These are phyloP conservation scores for Tolypocladium tundrense DNA, from an alignment of 2,329 filamentous ascomycete genomes.

Conservation along the genomic window DNA sequence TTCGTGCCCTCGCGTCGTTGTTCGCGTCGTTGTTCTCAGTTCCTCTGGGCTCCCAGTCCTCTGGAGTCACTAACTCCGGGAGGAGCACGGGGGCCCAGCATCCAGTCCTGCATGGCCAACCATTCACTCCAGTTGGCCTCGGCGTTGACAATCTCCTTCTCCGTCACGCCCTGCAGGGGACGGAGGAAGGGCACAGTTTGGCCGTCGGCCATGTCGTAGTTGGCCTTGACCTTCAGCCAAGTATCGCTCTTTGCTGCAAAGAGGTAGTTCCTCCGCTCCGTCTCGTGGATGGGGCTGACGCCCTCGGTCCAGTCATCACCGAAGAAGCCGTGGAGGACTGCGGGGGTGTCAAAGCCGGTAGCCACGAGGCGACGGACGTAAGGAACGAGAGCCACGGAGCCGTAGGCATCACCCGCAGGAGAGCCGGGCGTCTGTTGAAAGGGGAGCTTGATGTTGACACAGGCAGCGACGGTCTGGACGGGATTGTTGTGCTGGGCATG, in stretches of 20 bases:
- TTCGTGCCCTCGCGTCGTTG: not conserved
- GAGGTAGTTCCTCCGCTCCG: slow-evolving; percentile 86
- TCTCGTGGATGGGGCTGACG: slow-evolving; percentile 73
- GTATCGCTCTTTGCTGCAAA: slow-evolving; percentile 89
- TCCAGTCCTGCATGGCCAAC: slow-evolving; percentile 97
- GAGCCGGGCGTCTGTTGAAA: slow-evolving; percentile 53
- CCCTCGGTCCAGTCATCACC: slow-evolving; percentile 84
- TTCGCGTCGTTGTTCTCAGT: not conserved
- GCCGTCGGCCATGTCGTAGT: slow-evolving; percentile 77
- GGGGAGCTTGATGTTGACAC: slow-evolving; percentile 85
- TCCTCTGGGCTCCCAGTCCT: not conserved
- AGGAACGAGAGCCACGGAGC: slow-evolving; percentile 51
- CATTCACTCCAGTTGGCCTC: slow-evolving; percentile 88
- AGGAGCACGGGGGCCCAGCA: slow-evolving; percentile 76
- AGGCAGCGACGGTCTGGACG: slow-evolving; percentile 80
- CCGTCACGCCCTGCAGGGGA: slow-evolving; percentile 65
- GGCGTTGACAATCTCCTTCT: slow-evolving; percentile 72
- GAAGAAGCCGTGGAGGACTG: slow-evolving; percentile 90
- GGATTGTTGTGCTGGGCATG: slow-evolving; percentile 74
- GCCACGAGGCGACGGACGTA: slow-evolving; percentile 85
- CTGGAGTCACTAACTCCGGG: slow-evolving; percentile 14
- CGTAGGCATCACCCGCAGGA: slow-evolving; percentile 34
- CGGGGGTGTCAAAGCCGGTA: slow-evolving; percentile 80
- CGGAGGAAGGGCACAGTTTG: slow-evolving; percentile 82
- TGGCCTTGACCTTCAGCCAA: slow-evolving; percentile 80